Base-by-base conservation (phyloP, 192 early-diverging fungal genomes). In the Coemansia biformis region DNA sequence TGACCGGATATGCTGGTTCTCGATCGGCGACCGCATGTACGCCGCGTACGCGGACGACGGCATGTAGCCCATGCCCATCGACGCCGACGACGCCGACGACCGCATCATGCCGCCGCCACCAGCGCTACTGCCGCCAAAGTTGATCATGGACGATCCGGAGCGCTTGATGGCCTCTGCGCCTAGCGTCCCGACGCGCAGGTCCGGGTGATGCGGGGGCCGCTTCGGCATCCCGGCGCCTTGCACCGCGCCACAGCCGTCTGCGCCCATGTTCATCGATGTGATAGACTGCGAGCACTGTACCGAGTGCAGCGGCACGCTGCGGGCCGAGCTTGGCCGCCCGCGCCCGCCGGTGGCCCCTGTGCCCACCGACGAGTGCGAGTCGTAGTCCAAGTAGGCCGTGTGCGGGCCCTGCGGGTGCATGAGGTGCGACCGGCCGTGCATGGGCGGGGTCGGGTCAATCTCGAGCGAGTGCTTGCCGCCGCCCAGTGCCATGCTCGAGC, bases 1-100 rank as follows among this genome's bases (percentile, higher is more conserved):
- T 11, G 73, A 68, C 16, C 73, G 57, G 32, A 76, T 76, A 37
- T 66, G 60, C 54, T 66, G 65, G 37, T 70, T 68, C 48, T 76
- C 73, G 14, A 70, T 55, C 15, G 73, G 63, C 29, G 73, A 75
- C 43, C 72, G 72, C 53, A 63, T 48, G 39, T 59, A 63, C 33
- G 53, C 43, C 13, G 68, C 38, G 51, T 54, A 65, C 38, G 58
- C 44, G 7, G 62, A 29, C 46, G 57, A 53, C 5, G 66, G 46
- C 33, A 40, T 13, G 46, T 54, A 63, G 13, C 57, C 51, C 26
- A 28, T 28, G 14, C 66, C 66, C 54, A 69, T 57, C 21, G 70
- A 74, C 10, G 54, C 63, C 8, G 70, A 53, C 44, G 70, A 71
- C 43, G 67, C 60, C 55, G 67, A 58, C 23, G 60, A 39, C 10